Base-by-base conservation (phyloP, 768 basidiomycete genomes). In the Tephrocybe sp. region DNA sequence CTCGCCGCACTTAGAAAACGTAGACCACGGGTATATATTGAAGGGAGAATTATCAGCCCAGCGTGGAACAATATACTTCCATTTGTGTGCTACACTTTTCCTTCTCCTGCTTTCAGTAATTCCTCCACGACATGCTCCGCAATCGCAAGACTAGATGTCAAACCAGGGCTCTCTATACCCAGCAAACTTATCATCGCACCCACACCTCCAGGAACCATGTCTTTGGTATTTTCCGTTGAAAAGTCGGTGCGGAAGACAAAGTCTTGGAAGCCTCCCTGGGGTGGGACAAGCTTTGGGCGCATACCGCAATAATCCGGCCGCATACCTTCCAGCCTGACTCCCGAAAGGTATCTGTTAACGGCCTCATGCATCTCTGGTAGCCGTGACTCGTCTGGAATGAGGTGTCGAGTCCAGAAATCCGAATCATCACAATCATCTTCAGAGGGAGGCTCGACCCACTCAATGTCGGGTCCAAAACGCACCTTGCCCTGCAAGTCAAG, bases 91-190 rank as follows among this genome's bases (percentile, higher is more conserved):
- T 48, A 32, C 35, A 34, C 30, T 45, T 47, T 45, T 57, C 49
- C 19, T 30, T 32, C 52, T 52, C 56, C 48, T 53, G 52, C 53
- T 55, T 56, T 61, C 44, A 84, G 63, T 54, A 87, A 63, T 57
- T 83, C 78, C 45, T 85, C 80, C 7, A 85, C 86, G 0, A 97
- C 85, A 62, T 77, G 68, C 68, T 96, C 90, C 2, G 89, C 96
- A 32, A 96, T 87, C 3, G 90, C 93, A 57, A 98, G 77, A 60
- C 82, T 81, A 9, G 88, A 80, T 4, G 96, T 98, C 63, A 98
- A 68, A 0, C 96, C 96, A 0, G 96, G 96, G 55, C 87, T 91
- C 64, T 97, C 93, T 54, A 98, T 93, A 0, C 94, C 93, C 63
- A 93, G 65, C 53, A 97, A 69, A 63, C 84, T 93, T 58, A 98